Evolutionary conservation across 1,284 basidiomycete species (phyloP).

Genomic region (Sanghuangporus sanghuang): DNA sequence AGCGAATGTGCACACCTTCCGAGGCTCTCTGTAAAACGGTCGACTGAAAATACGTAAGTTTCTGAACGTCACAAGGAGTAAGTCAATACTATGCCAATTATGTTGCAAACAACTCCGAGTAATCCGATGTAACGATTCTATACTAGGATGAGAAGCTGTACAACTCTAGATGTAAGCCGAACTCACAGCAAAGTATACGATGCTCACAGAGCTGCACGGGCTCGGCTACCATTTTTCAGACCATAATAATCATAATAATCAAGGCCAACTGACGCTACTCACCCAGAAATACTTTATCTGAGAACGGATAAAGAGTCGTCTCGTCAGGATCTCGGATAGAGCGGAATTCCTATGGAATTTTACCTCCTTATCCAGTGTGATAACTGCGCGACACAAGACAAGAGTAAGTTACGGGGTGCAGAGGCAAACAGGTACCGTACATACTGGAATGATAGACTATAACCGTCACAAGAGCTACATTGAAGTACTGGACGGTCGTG

Average conservation of each 20-base stretch:
- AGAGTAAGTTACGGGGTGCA: not conserved
- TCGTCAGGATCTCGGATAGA: not conserved
- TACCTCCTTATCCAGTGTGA: not conserved
- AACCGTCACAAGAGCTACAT: not conserved
- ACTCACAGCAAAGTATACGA: not conserved
- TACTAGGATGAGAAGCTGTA: not conserved
- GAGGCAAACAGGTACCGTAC: not conserved
- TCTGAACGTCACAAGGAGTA: not conserved
- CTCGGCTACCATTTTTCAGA: not conserved
- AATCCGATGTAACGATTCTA: not conserved
- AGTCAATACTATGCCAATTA: not conserved
- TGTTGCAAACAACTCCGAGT: not conserved
- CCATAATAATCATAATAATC: not conserved
- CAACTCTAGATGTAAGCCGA: not conserved
- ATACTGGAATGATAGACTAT: not conserved
- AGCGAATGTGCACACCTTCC: not conserved
- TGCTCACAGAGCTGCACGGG: not conserved
- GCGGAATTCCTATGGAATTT: not conserved
- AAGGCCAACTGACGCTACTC: not conserved
- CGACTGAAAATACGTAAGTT: not conserved
- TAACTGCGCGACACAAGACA: not conserved
- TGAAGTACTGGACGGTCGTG: not conserved
- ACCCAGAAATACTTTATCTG: not conserved
- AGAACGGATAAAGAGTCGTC: not conserved
- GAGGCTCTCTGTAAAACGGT: not conserved